Evolutionary conservation across 78 protist species (phyloP).

Genomic region (Monocercomonoides exilis): DNA sequence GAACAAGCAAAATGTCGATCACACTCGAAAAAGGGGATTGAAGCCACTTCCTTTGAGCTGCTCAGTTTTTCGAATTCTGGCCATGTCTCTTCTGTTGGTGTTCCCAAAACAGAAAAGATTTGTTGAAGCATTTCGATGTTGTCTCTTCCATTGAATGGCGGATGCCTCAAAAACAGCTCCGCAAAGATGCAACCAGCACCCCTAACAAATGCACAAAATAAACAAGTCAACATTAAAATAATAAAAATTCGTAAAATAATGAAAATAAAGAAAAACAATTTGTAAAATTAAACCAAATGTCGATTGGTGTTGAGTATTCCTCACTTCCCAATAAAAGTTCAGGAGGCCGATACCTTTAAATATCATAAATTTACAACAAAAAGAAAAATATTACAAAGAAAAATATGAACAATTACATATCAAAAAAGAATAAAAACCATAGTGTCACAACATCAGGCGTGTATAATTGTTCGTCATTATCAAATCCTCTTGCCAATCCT

Average conservation of each 20-base stretch:
- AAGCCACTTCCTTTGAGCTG: no score
- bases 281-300: neutral
- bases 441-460: constrained; percentile 1
- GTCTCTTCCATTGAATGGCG: neutral
- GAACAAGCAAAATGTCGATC: neutral
- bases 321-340: neutral
- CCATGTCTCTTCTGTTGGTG: neutral
- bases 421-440: no score
- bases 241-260: neutral
- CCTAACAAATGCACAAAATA: neutral
- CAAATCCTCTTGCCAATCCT: neutral
- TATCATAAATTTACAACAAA: no score
- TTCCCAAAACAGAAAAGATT: neutral
- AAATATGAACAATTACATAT: no score
- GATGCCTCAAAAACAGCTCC: neutral
- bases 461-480: neutral
- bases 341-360: neutral
- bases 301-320: neutral
- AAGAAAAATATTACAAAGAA: no score
- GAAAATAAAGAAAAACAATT: neutral
- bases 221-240: neutral
- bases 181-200: neutral
- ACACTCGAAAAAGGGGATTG: neutral
- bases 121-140: neutral
- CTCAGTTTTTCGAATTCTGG: neutral